These are phyloP conservation scores for Xerocomus nothofagi DNA, from an alignment of 1,284 basidiomycete species.

Conservation along the genomic window DNA sequence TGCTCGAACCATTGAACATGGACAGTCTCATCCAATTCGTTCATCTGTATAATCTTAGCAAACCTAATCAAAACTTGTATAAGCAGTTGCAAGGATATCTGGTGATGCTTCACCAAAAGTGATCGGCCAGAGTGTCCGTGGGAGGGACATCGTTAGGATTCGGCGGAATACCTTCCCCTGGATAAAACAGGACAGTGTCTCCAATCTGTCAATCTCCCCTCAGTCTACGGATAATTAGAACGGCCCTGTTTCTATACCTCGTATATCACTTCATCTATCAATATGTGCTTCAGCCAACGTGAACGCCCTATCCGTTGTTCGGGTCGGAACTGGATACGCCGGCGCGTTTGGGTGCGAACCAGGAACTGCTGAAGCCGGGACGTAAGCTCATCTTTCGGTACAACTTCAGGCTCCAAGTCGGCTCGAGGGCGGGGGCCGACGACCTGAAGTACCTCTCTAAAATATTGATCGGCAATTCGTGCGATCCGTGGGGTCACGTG, in stretches of 20 bases:
- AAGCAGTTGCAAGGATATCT: not conserved
- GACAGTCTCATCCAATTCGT: constrained; percentile 40
- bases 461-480: constrained; percentile 47
- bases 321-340: constrained; percentile 19
- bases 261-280: constrained; percentile 31
- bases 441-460: constrained; percentile 53
- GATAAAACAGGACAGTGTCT: constrained; percentile 53
- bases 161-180: constrained; percentile 35
- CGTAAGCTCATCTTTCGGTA: constrained; percentile 11
- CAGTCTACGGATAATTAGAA: constrained; percentile 26
- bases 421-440: constrained; percentile 44
- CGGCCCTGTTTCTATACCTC: constrained; percentile 14
- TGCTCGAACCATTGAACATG: constrained; percentile 76
- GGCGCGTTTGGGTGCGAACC: constrained; percentile 17
- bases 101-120: constrained; percentile 53
- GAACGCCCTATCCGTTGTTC: constrained; percentile 31
- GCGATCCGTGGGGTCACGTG: constrained; percentile 61
- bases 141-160: constrained; percentile 36
- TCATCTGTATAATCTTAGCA: constrained; percentile 56
- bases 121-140: constrained; percentile 46
- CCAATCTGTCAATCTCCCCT: constrained; percentile 45
- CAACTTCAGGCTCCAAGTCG: constrained; percentile 16
- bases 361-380: constrained; percentile 25
- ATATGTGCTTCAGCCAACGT: constrained; percentile 31
- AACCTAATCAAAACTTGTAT: constrained; percentile 49